phyloP scores from a whole-genome alignment of 176 grass and related monocot species.

The Musa schizocarpa region DNA sequence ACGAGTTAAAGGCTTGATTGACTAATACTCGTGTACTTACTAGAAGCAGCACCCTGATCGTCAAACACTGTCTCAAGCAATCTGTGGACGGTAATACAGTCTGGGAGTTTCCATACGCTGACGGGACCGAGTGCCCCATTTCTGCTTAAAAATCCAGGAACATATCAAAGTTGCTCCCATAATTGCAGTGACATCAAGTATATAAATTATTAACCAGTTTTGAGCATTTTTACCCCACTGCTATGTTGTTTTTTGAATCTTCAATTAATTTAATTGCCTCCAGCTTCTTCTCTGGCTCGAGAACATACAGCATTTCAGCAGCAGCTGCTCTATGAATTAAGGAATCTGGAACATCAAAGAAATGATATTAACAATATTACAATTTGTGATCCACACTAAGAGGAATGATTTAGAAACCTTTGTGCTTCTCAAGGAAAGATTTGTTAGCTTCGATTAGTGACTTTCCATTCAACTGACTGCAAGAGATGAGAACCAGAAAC shows the following conservation, averaged over 20 bases:
- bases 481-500: constrained; percentile 15
- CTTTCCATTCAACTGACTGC: constrained; percentile 76
- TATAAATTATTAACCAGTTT: constrained; percentile 5
- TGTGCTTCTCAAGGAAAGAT: constrained; percentile 75
- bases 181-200: neutral
- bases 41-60: constrained; percentile 50
- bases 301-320: constrained; percentile 84
- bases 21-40: constrained; percentile 37
- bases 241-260: constrained; percentile 62
- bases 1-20: too few species aligned
- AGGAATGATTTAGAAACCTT: constrained; percentile 34
- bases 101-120: constrained; percentile 64
- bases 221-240: constrained; percentile 49
- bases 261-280: constrained; percentile 93
- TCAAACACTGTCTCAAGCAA: constrained; percentile 55
- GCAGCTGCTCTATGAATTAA: constrained; percentile 75
- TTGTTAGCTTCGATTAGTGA: constrained; percentile 79
- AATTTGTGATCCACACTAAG: neutral
- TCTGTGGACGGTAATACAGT: constrained; percentile 85
- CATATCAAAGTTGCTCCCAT: neutral
- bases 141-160: constrained; percentile 30
- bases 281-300: constrained; percentile 69
- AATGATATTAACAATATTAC: neutral
- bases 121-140: constrained; percentile 39
- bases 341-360: constrained; percentile 39